Base-by-base conservation (phyloP, 768 basidiomycete genomes). In the Cyclocybe aegerita region DNA sequence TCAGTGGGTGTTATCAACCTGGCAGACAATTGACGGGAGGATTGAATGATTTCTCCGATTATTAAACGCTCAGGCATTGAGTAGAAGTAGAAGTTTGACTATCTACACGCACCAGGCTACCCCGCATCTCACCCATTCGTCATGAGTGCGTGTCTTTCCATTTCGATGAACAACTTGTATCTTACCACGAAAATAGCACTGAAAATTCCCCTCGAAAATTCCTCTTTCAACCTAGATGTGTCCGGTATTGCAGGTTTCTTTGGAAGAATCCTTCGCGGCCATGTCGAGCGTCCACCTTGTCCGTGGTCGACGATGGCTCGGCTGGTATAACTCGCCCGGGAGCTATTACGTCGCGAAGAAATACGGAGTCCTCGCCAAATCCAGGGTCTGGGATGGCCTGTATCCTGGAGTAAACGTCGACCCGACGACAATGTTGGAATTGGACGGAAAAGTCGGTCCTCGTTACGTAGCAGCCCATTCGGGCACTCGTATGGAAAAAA, bases 281-380 rank as follows among this genome's bases (percentile, higher is more conserved):
- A 55, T 58, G 57, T 58, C 57, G 31, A 53, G 51, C 33, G 48
- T 58, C 7, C 57, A 58, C 23, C 54, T 58, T n/a, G 52, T 53
- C 33, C 50, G 54, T 3, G 54, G 52, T 12, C 54, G 57, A 9
- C 39, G 52, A n/a, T 58, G 49, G 46, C 42, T 55, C 7, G 57
- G 57, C n/a, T 58, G 54, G 54, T 58, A 58, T 34, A 58, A 58
- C 45, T 58, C 57, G 1, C 57, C 57, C 7, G 57, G 57, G 3
- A 53, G 51, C 41, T 58, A 58, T 31, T 48, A 38, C 37, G 52
- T 58, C 15, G 57, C 57, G 16, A 58, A 58, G 49, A 53, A 52
- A 38, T 55, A 55, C 32, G 57, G 57, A 17, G 43, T 52, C 0
- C 54, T 58, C 15, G 57, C 57, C 9, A 43, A 44, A 31, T 53